Conservation (phyloP, 164 flowering plant genomes). For the Litsea cubeba region DNA sequence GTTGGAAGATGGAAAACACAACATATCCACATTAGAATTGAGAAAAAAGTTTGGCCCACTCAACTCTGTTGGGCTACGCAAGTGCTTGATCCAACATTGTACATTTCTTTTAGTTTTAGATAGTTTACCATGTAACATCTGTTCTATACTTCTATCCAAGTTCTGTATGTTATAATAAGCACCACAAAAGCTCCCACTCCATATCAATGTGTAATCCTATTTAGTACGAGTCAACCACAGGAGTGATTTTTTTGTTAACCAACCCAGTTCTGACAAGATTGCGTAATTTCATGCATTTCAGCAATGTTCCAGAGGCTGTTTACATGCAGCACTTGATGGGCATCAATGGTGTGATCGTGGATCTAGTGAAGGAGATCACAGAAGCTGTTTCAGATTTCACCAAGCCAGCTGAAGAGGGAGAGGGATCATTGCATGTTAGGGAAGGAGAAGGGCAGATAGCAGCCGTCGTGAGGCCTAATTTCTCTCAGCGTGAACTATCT, state of each 20-base stretch:
- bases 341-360: conserved; percentile 88
- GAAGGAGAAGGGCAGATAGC: conserved; percentile 21
- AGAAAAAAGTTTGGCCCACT: too few relatives aligned
- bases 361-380: conserved; percentile 69
- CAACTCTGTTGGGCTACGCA: too few relatives aligned
- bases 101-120: too few relatives aligned
- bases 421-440: conserved; percentile 4
- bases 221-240: too few relatives aligned
- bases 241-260: background rate
- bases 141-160: too few relatives aligned
- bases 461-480: conserved; percentile 24
- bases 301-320: conserved; percentile 87
- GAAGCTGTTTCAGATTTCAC: conserved; percentile 50
- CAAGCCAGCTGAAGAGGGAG: conserved; percentile 27
- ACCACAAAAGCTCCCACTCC: too few relatives aligned
- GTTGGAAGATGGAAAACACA: too few relatives aligned
- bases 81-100: too few relatives aligned
- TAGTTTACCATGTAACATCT: too few relatives aligned
- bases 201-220: too few relatives aligned
- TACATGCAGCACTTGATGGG: conserved; percentile 95
- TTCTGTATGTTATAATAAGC: too few relatives aligned
- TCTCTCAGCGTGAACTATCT: conserved; percentile 67
- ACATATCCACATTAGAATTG: too few relatives aligned
- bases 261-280: background rate
- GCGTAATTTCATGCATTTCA: conserved; percentile 17